These are phyloP conservation scores for Helotiales sp. DNA, from an alignment of 2,329 filamentous ascomycete species.

Conservation along the genomic window DNA sequence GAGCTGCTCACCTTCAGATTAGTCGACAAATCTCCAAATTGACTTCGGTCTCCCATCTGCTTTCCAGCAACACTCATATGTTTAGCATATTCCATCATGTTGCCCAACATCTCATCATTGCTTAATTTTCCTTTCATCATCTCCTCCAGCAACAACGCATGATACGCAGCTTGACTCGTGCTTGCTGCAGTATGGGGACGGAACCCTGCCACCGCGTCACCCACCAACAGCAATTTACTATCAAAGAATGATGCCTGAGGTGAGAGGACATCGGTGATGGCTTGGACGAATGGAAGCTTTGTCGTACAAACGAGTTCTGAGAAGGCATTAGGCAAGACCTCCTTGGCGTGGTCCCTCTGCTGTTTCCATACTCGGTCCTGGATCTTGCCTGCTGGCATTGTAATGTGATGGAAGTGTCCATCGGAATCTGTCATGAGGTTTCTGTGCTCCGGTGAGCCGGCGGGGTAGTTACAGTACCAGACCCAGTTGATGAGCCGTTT, in stretches of 20 bases:
- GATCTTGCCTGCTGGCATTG: conserved; percentile 24
- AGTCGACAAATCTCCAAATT: conserved; percentile 2
- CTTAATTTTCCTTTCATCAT: conserved; percentile 16
- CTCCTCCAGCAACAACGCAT: conserved; percentile 25
- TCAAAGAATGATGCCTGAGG: conserved; percentile 27
- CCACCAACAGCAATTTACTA: conserved; percentile 41
- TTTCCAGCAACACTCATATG: conserved; percentile 1
- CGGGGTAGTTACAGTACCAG: conserved; percentile 42
- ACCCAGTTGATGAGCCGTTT: conserved; percentile 46
- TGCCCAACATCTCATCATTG: conserved; percentile 6
- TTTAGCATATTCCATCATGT: conserved; percentile 14
- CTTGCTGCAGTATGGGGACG: conserved; percentile 46
- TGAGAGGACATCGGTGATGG: conserved; percentile 41
- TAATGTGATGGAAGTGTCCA: conserved; percentile 28
- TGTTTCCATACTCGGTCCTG: conserved; percentile 12
- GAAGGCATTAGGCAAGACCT: conserved; percentile 18
- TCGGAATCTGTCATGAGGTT: conserved; percentile 35
- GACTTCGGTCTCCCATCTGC: conserved; percentile 9
- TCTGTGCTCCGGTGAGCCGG: conserved; percentile 20
- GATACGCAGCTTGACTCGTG: conserved; percentile 41
- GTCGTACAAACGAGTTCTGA: neutral
- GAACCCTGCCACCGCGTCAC: conserved; percentile 45
- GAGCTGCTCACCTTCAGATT: conserved; percentile 3
- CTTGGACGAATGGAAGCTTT: conserved; percentile 41
- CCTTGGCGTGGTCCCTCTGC: conserved; percentile 13